phyloP scores from a whole-genome alignment of 345 rosid species.

The Syzygium aqueum region DNA sequence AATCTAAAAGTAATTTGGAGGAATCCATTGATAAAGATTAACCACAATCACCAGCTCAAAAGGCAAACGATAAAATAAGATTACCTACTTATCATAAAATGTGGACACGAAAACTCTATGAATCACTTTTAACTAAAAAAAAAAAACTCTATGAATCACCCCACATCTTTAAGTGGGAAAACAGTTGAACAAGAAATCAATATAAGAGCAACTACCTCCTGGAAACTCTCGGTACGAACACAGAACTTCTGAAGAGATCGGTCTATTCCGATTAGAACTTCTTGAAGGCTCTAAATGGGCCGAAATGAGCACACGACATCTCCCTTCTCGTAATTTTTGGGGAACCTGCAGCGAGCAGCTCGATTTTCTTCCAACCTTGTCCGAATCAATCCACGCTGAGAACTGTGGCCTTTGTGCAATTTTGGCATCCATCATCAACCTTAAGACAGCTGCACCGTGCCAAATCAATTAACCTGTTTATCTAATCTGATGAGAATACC shows the following conservation, averaged over 20 bases:
- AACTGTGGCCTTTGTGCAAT: conserved; percentile 32
- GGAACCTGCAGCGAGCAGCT: conserved; percentile 20
- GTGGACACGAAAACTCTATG: not conserved
- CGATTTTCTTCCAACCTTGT: conserved; percentile 12
- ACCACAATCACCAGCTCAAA: not conserved
- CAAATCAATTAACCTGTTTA: not conserved
- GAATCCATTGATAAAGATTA: not conserved
- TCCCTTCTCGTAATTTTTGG: conserved; percentile 17
- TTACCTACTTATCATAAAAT: not conserved
- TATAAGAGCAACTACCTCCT: conserved; percentile 25
- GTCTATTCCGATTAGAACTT: conserved; percentile 8
- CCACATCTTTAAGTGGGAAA: not conserved
- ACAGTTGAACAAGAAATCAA: not conserved
- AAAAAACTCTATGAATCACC: not conserved
- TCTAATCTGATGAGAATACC: not conserved
- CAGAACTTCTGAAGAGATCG: conserved; percentile 23
- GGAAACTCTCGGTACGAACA: conserved; percentile 39
- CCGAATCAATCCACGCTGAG: conserved; percentile 33
- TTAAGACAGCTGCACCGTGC: not conserved
- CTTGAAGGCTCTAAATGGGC: conserved; percentile 24
- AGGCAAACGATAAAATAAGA: not conserved
- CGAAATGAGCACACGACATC: conserved; percentile 27
- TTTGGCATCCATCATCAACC: conserved; percentile 49
- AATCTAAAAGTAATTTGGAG: not conserved
- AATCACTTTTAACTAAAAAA: too few relatives aligned